Conservation (phyloP, 1,139 yeast species). For the Geotrichum citri-aurantii region DNA sequence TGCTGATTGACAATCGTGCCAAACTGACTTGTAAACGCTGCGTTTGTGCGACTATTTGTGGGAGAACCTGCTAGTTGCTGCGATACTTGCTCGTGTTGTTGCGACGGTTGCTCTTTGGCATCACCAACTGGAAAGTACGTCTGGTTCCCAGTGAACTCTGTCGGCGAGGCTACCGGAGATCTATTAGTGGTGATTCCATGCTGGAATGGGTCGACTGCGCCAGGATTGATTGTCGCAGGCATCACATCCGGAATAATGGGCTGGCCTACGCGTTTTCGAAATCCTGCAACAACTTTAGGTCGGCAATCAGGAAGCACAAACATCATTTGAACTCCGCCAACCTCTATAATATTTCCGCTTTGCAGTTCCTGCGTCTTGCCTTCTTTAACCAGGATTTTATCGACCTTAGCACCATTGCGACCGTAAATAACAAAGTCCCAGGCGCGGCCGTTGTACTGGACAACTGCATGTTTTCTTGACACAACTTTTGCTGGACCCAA, state of each 20-base stretch:
- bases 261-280: slow-evolving; percentile 11
- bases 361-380: slow-evolving; percentile 45
- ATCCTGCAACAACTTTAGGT: slow-evolving; percentile 42
- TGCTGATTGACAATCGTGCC: background rate
- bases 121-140: background rate
- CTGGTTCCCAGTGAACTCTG: background rate
- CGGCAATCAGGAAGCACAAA: slow-evolving; percentile 88
- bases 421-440: slow-evolving; percentile 88
- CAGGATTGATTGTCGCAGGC: background rate
- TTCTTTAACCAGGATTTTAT: slow-evolving; percentile 51
- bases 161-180: background rate
- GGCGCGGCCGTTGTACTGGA: slow-evolving; percentile 66
- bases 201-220: background rate
- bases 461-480: slow-evolving; percentile 80
- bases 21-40: slow-evolving; percentile 3
- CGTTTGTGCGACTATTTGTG: background rate
- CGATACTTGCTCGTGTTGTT: background rate
- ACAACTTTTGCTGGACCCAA: slow-evolving; percentile 96
- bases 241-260: background rate
- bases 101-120: background rate
- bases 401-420: slow-evolving; percentile 89
- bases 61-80: background rate
- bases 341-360: slow-evolving; percentile 84
- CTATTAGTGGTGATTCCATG: background rate
- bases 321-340: slow-evolving; percentile 99